Evolutionary conservation across 192 early-diverging fungal genomes (phyloP).

Genomic region (Funneliformis geosporum): DNA sequence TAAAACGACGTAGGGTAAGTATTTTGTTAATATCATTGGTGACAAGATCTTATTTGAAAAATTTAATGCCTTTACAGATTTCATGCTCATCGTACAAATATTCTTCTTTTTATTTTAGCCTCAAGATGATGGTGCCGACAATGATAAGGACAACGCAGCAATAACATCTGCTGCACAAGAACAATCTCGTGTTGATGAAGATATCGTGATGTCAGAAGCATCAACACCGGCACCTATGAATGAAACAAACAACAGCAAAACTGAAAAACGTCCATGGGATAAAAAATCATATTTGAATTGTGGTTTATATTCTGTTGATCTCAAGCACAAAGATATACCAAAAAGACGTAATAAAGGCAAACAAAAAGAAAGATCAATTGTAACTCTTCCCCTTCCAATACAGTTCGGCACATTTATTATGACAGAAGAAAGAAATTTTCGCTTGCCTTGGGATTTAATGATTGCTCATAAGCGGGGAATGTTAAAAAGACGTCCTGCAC

Average conservation of each 20-base stretch:
- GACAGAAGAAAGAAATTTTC: constrained; percentile 59
- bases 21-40: neutral
- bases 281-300: constrained; percentile 42
- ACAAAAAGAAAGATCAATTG: neutral
- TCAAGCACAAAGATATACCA: constrained; percentile 32
- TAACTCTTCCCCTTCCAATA: constrained; percentile 59
- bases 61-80: neutral
- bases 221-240: neutral
- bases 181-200: neutral
- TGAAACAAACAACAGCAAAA: neutral
- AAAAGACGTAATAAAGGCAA: neutral
- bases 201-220: neutral
- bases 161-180: neutral
- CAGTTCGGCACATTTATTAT: constrained; percentile 63
- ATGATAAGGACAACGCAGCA: neutral
- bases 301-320: constrained; percentile 46
- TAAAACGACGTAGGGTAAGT: neutral
- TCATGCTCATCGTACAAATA: neutral
- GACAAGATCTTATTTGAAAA: too few relatives aligned
- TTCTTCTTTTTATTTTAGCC: neutral
- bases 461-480: constrained; percentile 45
- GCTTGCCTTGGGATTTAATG: constrained; percentile 65
- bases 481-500: constrained; percentile 41
- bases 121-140: neutral
- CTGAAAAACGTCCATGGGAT: constrained; percentile 1